phyloP scores from a whole-genome alignment of 2,329 filamentous ascomycete species.

The Talaromyces islandicus region DNA sequence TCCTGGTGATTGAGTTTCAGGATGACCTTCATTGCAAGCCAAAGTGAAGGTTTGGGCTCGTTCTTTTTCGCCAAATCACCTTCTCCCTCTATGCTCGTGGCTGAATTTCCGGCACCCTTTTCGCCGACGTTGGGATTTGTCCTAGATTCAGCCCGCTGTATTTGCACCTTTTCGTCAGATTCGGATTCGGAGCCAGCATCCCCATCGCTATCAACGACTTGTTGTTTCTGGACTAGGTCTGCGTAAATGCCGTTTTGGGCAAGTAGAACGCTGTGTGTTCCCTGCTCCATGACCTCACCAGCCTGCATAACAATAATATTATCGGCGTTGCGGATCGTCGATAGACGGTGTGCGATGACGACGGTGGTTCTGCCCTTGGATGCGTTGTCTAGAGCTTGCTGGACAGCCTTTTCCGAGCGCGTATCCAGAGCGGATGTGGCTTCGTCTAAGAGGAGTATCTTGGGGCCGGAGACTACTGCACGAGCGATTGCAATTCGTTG shows the following conservation, averaged over 20 bases:
- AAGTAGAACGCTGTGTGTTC: conserved; percentile 75
- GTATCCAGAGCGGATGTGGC: conserved; percentile 92
- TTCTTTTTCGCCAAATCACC: background rate
- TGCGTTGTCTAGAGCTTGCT: conserved; percentile 82
- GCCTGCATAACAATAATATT: conserved; percentile 91
- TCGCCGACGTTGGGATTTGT: conserved; percentile 18
- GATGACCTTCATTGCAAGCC: conserved; percentile 72
- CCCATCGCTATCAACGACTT: conserved; percentile 24
- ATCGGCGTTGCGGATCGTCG: conserved; percentile 87
- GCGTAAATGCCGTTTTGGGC: conserved; percentile 65
- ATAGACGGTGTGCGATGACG: conserved; percentile 89
- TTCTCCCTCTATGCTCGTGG: background rate
- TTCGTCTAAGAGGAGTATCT: conserved; percentile 87
- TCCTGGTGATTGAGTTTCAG: conserved; percentile 72
- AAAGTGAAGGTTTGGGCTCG: conserved; percentile 43
- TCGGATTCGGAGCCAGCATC: background rate
- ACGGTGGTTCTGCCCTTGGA: conserved; percentile 85
- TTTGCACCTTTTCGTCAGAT: background rate
- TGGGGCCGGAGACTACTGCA: conserved; percentile 84
- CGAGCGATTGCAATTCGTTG: conserved; percentile 93
- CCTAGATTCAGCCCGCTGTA: conserved; percentile 11
- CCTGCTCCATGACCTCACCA: conserved; percentile 83
- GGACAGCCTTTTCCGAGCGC: conserved; percentile 91
- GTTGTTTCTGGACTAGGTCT: conserved; percentile 47
- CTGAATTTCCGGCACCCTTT: background rate